A percentile compares a stretch with the other conserved stretches of the same genome.
phyloP scores from a whole-genome alignment of 768 basidiomycete genomes.

The Tubosaeta sp. region DNA sequence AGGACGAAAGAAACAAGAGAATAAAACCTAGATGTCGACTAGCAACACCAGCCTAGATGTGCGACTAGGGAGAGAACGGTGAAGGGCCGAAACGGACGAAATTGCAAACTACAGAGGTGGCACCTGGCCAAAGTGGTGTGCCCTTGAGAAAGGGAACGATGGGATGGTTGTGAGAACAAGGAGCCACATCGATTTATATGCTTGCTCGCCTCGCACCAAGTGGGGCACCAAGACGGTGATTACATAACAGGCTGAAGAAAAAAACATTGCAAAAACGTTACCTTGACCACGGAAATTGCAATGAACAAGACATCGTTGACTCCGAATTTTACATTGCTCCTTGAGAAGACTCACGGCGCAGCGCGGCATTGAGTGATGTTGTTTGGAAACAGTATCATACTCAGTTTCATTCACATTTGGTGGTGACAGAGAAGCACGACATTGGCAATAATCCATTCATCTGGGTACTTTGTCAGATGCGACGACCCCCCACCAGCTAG shows the following conservation, averaged over 20 bases:
- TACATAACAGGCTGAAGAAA: constrained; percentile 11
- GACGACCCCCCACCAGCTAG: not conserved
- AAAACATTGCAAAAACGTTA: constrained; percentile 13
- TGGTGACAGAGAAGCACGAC: constrained; percentile 3
- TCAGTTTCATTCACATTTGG: constrained; percentile 2
- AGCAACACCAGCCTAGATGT: constrained; percentile 4
- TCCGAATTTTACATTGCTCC: not conserved
- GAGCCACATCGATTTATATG: constrained; percentile 7
- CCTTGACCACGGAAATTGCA: constrained; percentile 8
- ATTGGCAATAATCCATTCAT: not conserved
- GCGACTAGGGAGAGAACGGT: not conserved
- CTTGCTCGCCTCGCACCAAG: not conserved
- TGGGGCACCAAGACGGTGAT: not conserved
- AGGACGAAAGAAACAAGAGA: not conserved
- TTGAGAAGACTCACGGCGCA: not conserved
- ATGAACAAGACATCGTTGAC: constrained; percentile 4
- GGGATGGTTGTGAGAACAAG: not conserved
- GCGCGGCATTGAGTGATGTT: not conserved
- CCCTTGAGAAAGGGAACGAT: not conserved
- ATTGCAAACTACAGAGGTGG: constrained; percentile 11
- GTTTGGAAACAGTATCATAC: constrained; percentile 13
- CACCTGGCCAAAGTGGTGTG: constrained; percentile 17
- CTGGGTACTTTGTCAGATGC: constrained; percentile 3
- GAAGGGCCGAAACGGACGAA: constrained; percentile 6
- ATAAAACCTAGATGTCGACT: constrained; percentile 6